Evolutionary conservation across 2,329 filamentous ascomycete species (phyloP).

Genomic region (Nigrograna mackinnonii): DNA sequence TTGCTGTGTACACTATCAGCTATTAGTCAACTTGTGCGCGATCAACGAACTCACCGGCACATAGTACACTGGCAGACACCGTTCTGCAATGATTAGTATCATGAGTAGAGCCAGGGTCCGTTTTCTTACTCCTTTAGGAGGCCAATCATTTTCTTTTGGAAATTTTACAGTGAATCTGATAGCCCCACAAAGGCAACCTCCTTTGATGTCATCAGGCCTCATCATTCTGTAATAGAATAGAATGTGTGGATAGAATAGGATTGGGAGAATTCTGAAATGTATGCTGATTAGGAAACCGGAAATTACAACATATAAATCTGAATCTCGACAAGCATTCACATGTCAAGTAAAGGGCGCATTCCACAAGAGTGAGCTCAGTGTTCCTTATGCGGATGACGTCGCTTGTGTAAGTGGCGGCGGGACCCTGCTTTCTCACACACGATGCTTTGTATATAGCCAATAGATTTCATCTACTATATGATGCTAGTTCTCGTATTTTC

Average conservation of each 20-base stretch:
- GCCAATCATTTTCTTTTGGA: conserved; percentile 21
- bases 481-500: too few species aligned
- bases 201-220: conserved; percentile 18
- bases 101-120: neutral
- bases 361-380: too few species aligned
- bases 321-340: too few species aligned
- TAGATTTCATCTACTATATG: too few species aligned
- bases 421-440: neutral
- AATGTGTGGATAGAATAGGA: too few species aligned
- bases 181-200: conserved; percentile 28
- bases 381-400: conserved; percentile 2
- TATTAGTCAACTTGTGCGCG: too few species aligned
- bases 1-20: too few species aligned
- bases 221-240: too few species aligned
- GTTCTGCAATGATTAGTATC: conserved; percentile 14
- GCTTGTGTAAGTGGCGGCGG: conserved; percentile 4
- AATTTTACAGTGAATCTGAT: conserved; percentile 25
- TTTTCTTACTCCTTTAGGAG: conserved; percentile 18
- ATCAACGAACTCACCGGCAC: too few species aligned
- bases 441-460: neutral
- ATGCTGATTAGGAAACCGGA: too few species aligned
- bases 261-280: too few species aligned
- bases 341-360: conserved; percentile 2
- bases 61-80: conserved; percentile 32
- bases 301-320: too few species aligned